Conservation (phyloP, 2,329 filamentous ascomycete species). For the Calonectria multiphialidica region DNA sequence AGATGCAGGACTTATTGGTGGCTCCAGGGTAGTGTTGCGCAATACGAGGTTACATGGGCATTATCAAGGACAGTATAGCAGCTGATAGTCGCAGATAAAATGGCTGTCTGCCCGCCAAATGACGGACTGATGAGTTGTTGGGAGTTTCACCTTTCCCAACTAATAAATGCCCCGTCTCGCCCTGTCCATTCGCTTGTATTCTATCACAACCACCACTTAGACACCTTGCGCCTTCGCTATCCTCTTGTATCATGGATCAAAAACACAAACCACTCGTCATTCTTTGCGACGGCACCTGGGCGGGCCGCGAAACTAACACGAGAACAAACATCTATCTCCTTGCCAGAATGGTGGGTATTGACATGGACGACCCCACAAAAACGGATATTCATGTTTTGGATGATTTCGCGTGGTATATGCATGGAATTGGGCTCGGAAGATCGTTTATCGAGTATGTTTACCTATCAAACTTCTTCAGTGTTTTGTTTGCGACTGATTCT, state of each 20-base stretch:
- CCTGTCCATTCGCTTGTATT: background rate
- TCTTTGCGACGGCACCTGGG: slow-evolving; percentile 38
- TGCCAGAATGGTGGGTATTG: slow-evolving; percentile 30
- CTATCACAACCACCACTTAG: too few species aligned
- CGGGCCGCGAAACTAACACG: slow-evolving; percentile 31
- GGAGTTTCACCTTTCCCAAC: too few species aligned
- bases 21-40: background rate
- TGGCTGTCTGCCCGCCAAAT: too few species aligned
- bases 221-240: too few species aligned
- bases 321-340: slow-evolving; percentile 33
- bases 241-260: background rate
- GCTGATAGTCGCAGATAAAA: background rate
- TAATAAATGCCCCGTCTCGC: too few species aligned
- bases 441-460: slow-evolving; percentile 15
- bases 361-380: background rate
- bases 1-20: background rate
- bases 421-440: slow-evolving; percentile 15
- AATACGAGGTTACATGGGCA: background rate
- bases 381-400: slow-evolving; percentile 5
- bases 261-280: slow-evolving; percentile 20
- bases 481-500: background rate
- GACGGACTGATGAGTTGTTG: too few species aligned
- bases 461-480: too few species aligned
- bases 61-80: background rate
- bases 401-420: slow-evolving; percentile 16